These are phyloP conservation scores for Fusarium palustre DNA, from an alignment of 2,329 filamentous ascomycete species.

Conservation along the genomic window DNA sequence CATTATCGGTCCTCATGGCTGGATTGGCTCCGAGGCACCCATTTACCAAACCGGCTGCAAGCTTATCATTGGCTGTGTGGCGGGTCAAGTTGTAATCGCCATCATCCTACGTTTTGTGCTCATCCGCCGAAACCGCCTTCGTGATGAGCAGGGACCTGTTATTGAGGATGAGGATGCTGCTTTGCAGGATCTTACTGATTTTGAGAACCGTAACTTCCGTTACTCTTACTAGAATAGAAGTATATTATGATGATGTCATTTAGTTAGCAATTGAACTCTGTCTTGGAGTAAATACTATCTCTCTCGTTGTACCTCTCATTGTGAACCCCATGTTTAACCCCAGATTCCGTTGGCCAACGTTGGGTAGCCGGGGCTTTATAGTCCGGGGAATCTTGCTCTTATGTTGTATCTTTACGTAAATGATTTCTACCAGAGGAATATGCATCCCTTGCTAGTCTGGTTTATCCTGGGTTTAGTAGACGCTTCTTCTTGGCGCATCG, in stretches of 20 bases:
- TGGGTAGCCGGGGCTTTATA: not conserved
- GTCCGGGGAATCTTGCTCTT: slow-evolving; percentile 19
- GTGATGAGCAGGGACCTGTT: slow-evolving; percentile 40
- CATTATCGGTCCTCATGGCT: slow-evolving; percentile 52
- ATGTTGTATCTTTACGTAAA: slow-evolving; percentile 29
- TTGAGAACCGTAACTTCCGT: slow-evolving; percentile 47
- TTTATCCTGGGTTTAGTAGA: not conserved
- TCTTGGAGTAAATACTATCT: not conserved
- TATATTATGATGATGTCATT: slow-evolving; percentile 12
- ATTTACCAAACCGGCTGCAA: slow-evolving; percentile 66
- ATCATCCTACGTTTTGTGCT: slow-evolving; percentile 37
- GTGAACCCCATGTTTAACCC: not conserved
- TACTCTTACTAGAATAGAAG: slow-evolving; percentile 39
- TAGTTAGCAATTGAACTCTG: slow-evolving; percentile 14
- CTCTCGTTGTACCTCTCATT: not conserved
- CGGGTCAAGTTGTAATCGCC: slow-evolving; percentile 38
- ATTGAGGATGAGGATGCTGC: slow-evolving; percentile 33
- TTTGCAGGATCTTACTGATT: slow-evolving; percentile 46
- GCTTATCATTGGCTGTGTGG: slow-evolving; percentile 44
- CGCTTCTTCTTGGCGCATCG: slow-evolving; percentile 12
- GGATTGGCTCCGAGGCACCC: slow-evolving; percentile 59
- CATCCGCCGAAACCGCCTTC: slow-evolving; percentile 43
- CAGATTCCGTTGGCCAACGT: slow-evolving; percentile 5
- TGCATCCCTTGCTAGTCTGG: not conserved
- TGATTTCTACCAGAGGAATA: not conserved